Evolutionary conservation across 2,329 filamentous ascomycete genomes (phyloP).

Genomic region (Neoarthrinium moseri): DNA sequence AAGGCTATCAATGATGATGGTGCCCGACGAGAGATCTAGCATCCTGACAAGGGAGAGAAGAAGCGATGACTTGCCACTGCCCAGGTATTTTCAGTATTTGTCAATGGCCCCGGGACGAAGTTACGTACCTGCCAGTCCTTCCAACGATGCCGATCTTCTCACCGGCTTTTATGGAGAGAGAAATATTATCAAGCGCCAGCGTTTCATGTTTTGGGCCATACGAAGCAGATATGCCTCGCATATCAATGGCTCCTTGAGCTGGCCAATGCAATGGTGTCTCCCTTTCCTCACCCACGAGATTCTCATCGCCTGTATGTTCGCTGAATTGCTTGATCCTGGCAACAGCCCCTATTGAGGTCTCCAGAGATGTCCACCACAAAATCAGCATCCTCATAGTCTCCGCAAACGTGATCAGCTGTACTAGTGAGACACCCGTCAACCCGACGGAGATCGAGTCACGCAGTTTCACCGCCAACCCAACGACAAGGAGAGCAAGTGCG

Average conservation of each 20-base stretch:
- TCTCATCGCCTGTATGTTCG: not conserved
- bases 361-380: not conserved
- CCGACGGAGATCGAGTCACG: not conserved
- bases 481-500: not conserved
- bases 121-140: slow-evolving; percentile 20
- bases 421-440: not conserved
- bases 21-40: slow-evolving; percentile 38
- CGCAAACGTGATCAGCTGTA: not conserved
- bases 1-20: slow-evolving; percentile 43
- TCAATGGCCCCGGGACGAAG: not conserved
- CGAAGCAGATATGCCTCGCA: not conserved
- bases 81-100: not conserved
- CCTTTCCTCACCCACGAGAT: not conserved
- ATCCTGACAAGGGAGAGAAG: slow-evolving; percentile 44
- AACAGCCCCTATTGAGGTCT: not conserved
- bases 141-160: slow-evolving; percentile 22
- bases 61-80: slow-evolving; percentile 26
- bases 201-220: slow-evolving; percentile 2
- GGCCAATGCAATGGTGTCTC: not conserved
- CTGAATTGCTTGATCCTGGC: slow-evolving; percentile 4
- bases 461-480: not conserved
- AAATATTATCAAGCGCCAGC: slow-evolving; percentile 4
- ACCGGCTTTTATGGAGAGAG: slow-evolving; percentile 16
- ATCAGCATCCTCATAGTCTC: slow-evolving; percentile 1
- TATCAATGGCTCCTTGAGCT: not conserved